These are phyloP conservation scores for Oryza meridionalis DNA, from an alignment of 176 grass and related monocot genomes.

Conservation along the genomic window DNA sequence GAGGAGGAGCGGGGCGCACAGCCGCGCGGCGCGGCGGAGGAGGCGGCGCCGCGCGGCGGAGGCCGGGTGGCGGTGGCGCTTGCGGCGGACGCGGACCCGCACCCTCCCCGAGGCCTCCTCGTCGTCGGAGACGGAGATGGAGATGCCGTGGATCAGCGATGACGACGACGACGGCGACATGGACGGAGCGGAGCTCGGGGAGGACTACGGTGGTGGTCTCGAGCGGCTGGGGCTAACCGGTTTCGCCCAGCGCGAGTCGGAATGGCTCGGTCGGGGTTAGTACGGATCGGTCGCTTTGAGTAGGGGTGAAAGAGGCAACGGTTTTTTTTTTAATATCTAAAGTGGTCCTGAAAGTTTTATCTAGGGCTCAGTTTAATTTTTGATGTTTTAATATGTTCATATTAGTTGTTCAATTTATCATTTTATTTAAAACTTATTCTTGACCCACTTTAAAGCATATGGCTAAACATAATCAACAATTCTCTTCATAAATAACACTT, in stretches of 20 bases:
- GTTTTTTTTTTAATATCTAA: too few species aligned
- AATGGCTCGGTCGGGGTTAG: neutral
- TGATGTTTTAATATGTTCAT: too few species aligned
- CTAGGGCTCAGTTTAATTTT: too few species aligned
- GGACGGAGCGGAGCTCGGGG: neutral
- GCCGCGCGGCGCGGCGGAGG: constrained; percentile 39
- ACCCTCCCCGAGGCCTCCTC: constrained; percentile 65
- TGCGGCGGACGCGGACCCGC: constrained; percentile 62
- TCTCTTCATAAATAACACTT: too few species aligned
- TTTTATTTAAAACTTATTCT: too few species aligned
- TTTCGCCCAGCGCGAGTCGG: constrained; percentile 1
- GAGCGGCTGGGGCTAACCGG: neutral
- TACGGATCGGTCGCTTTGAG: neutral
- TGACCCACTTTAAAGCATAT: too few species aligned
- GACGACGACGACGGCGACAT: constrained; percentile 43
- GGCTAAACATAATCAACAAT: too few species aligned
- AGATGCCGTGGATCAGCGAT: constrained; percentile 74
- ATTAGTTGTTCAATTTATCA: too few species aligned
- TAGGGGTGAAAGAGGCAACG: too few species aligned
- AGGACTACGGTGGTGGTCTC: constrained; percentile 19
- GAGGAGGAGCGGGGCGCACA: constrained; percentile 54
- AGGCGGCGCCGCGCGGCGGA: constrained; percentile 30
- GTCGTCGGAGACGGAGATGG: constrained; percentile 88
- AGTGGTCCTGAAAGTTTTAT: too few species aligned
- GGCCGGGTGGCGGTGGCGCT: constrained; percentile 36